phyloP scores from a whole-genome alignment of 305 asterid genomes.

The Rubia peregrina region DNA sequence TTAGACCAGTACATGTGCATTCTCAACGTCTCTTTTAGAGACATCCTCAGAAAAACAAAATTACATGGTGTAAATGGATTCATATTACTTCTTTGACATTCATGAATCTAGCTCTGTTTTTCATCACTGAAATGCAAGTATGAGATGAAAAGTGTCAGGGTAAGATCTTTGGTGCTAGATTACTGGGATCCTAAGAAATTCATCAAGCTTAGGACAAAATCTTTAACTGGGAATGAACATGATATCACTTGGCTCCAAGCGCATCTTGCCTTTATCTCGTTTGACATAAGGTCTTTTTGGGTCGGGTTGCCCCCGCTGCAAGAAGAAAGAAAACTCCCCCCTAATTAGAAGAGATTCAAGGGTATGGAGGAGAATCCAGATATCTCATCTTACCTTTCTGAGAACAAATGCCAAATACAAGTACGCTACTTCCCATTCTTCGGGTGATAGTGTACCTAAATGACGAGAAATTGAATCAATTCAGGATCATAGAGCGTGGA shows the following conservation, averaged over 20 bases:
- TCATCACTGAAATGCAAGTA: neutral
- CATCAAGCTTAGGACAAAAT: neutral
- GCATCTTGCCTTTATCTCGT: conserved; percentile 66
- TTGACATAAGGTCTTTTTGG: conserved; percentile 27
- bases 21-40: no score
- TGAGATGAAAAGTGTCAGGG: neutral
- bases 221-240: conserved; percentile 29
- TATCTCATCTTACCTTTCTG: conserved; percentile 45
- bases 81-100: no score
- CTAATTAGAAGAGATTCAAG: neutral
- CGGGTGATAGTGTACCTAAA: conserved; percentile 66
- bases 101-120: neutral
- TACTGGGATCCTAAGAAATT: conserved; percentile 8
- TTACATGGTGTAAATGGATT: no score
- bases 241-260: conserved; percentile 53
- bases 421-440: conserved; percentile 97
- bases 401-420: conserved; percentile 72
- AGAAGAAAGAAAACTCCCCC: neutral
- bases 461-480: neutral
- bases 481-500: neutral
- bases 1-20: no score
- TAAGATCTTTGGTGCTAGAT: neutral
- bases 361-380: neutral
- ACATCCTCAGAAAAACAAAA: neutral
- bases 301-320: conserved; percentile 63